A percentile compares a stretch with the other conserved stretches of the same genome.
Conservation (phyloP, 495 filamentous ascomycete species). For the Aspergillus ostianus region DNA sequence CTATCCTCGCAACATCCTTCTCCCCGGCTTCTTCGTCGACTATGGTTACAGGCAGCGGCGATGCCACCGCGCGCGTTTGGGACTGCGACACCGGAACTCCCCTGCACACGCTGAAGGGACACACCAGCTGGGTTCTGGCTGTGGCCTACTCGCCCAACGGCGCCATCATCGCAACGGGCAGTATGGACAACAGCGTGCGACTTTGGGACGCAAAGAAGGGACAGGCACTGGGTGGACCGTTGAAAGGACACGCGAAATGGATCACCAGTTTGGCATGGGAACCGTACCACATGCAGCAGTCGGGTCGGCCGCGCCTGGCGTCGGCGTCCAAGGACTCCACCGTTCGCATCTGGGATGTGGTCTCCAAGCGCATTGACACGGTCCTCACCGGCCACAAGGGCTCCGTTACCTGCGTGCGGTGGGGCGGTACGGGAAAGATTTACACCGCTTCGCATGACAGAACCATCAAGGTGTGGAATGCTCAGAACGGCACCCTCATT, state of each 20-base stretch:
- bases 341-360: constrained; percentile 82
- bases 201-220: constrained; percentile 89
- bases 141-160: constrained; percentile 86
- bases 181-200: constrained; percentile 88
- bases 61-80: constrained; percentile 90
- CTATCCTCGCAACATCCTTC: constrained; percentile 86
- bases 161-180: constrained; percentile 79
- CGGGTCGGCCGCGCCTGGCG: constrained; percentile 73
- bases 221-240: constrained; percentile 65
- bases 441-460: constrained; percentile 93
- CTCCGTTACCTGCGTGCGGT: constrained; percentile 85
- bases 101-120: constrained; percentile 83
- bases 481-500: constrained; percentile 70
- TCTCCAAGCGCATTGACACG: constrained; percentile 72
- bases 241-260: constrained; percentile 92
- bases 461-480: constrained; percentile 89
- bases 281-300: constrained; percentile 81
- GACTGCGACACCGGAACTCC: constrained; percentile 95
- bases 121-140: constrained; percentile 89
- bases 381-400: constrained; percentile 85
- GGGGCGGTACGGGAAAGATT: constrained; percentile 86
- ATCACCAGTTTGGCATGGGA: constrained; percentile 89
- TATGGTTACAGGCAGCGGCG: constrained; percentile 87
- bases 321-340: constrained; percentile 91
- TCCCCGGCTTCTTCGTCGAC: constrained; percentile 76